Evolutionary conservation across 2,329 filamentous ascomycete genomes (phyloP).

Genomic region (Neofusicoccum ribis): DNA sequence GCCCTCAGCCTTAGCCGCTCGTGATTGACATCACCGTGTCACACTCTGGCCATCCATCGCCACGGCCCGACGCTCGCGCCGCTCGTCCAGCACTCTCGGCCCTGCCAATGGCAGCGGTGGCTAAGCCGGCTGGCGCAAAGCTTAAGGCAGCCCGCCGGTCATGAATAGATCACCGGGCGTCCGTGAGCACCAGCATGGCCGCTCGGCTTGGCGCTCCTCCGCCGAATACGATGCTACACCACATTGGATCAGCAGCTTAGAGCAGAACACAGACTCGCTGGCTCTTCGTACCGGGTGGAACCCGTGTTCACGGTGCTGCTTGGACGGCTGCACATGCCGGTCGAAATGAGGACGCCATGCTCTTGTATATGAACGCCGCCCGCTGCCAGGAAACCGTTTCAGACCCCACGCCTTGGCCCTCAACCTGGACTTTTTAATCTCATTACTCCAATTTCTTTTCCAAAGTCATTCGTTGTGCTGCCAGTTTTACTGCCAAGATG

Average conservation of each 20-base stretch:
- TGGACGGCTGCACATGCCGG: neutral
- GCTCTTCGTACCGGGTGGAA: slow-evolving; percentile 9
- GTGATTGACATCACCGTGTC: neutral
- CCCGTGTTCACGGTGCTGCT: neutral
- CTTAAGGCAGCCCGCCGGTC: neutral
- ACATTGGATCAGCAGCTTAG: slow-evolving; percentile 1
- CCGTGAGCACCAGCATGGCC: neutral
- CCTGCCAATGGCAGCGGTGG: neutral
- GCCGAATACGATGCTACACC: slow-evolving; percentile 16
- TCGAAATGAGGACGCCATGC: neutral
- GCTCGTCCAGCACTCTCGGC: neutral
- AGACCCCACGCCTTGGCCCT: neutral
- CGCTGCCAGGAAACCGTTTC: neutral
- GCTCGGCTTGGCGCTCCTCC: neutral
- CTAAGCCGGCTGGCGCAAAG: neutral
- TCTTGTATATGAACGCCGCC: neutral
- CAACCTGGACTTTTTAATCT: neutral
- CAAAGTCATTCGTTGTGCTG: neutral
- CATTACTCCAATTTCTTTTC: neutral
- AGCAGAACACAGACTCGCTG: neutral
- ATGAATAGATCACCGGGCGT: neutral
- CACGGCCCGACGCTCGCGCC: neutral
- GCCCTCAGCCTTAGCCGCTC: slow-evolving; percentile 1
- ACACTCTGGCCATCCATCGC: neutral
- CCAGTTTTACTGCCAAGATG: neutral